Conservation (phyloP, 306 rosid species). For the Coriaria nepalensis region DNA sequence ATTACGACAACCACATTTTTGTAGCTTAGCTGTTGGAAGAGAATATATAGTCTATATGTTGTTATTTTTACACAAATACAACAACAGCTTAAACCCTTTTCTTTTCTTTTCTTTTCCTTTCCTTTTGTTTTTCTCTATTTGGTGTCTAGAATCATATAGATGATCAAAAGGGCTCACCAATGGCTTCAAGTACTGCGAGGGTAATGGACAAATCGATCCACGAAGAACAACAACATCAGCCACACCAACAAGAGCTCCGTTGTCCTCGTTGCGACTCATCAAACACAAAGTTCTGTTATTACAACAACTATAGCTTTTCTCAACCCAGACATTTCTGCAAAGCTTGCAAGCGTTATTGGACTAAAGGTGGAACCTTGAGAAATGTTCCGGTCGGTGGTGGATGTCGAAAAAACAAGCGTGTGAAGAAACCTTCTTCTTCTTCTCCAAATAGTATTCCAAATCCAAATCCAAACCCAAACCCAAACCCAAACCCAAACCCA, state of each 20-base stretch:
- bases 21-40: constrained; percentile 71
- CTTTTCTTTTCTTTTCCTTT: background rate
- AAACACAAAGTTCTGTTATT: constrained; percentile 90
- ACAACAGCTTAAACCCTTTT: constrained; percentile 22
- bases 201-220: constrained; percentile 49
- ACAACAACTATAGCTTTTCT: constrained; percentile 90
- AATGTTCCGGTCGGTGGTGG: constrained; percentile 96
- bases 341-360: constrained; percentile 97
- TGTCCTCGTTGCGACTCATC: constrained; percentile 95
- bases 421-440: constrained; percentile 26
- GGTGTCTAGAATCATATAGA: constrained; percentile 26
- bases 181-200: constrained; percentile 34
- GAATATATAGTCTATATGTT: constrained; percentile 43
- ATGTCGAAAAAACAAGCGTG: constrained; percentile 73
- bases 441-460: constrained; percentile 9
- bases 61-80: constrained; percentile 46
- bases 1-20: constrained; percentile 47
- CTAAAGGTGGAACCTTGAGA: constrained; percentile 84
- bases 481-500: constrained; percentile 39
- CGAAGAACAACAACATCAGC: constrained; percentile 35
- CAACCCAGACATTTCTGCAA: constrained; percentile 96
- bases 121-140: background rate
- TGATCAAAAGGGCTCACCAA: constrained; percentile 28
- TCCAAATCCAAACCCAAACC: constrained; percentile 28
- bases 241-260: constrained; percentile 30